phyloP scores from a whole-genome alignment of 2,329 filamentous ascomycete genomes.

The Elsinoe ampelina region DNA sequence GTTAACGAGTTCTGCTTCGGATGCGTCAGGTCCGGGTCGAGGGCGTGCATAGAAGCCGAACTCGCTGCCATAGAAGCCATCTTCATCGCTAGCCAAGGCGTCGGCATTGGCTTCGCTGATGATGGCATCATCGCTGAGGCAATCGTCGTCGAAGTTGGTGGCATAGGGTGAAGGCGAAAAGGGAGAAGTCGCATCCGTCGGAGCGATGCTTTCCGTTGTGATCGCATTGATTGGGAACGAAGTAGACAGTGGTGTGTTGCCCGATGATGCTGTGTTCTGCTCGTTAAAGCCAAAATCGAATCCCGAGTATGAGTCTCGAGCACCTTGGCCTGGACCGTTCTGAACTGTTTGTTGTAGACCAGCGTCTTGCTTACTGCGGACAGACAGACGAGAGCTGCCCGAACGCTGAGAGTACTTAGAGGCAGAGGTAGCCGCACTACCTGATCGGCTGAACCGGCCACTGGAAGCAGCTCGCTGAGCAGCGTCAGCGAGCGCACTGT shows the following conservation, averaged over 20 bases:
- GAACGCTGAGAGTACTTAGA: slow-evolving; percentile 18
- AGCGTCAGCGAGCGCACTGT: slow-evolving; percentile 74
- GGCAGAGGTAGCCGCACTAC: slow-evolving; percentile 33
- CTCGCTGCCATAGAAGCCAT: slow-evolving; percentile 91
- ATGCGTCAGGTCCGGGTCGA: slow-evolving; percentile 35
- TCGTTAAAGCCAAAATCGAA: slow-evolving; percentile 35
- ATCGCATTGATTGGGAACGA: slow-evolving; percentile 36
- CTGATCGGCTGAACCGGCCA: slow-evolving; percentile 61
- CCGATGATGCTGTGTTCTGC: slow-evolving; percentile 26
- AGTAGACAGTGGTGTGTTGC: slow-evolving; percentile 16
- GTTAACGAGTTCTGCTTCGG: slow-evolving; percentile 54
- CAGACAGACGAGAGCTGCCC: slow-evolving; percentile 15
- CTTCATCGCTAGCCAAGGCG: slow-evolving; percentile 80
- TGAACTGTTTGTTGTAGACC: neutral
- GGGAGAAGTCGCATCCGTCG: slow-evolving; percentile 19
- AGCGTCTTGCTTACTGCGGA: slow-evolving; percentile 14
- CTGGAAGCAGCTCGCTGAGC: slow-evolving; percentile 66
- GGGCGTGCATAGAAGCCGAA: slow-evolving; percentile 81
- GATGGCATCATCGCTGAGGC: slow-evolving; percentile 64
- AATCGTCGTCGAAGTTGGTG: slow-evolving; percentile 49
- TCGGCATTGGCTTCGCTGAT: slow-evolving; percentile 94
- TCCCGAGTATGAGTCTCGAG: slow-evolving; percentile 20
- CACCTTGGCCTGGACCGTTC: neutral
- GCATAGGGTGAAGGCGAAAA: slow-evolving; percentile 19
- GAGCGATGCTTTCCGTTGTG: slow-evolving; percentile 49